Conservation (phyloP, 768 basidiomycete genomes). For the Cystobasidium onofrii region DNA sequence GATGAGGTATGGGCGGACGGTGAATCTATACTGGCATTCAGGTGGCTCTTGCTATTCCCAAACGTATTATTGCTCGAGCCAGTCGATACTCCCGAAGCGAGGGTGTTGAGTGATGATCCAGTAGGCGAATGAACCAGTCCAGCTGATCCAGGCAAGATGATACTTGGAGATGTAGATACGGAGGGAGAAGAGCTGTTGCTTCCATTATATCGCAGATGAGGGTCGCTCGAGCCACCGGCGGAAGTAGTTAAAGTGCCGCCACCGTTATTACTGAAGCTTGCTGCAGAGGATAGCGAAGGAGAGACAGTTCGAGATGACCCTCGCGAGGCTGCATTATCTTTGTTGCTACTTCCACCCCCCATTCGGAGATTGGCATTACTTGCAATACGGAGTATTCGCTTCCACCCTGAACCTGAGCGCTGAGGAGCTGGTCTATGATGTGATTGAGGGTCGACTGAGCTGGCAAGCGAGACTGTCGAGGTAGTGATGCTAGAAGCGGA, state of each 20-base stretch:
- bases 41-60: not conserved
- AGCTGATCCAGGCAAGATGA: not conserved
- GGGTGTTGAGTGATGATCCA: not conserved
- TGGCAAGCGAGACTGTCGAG: too few species aligned
- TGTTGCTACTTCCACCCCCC: not conserved
- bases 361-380: not conserved
- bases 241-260: not conserved
- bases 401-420: slow-evolving; percentile 9
- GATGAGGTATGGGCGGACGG: not conserved
- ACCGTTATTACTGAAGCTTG: not conserved
- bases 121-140: not conserved
- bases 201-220: not conserved
- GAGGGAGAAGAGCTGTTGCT: not conserved
- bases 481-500: too few species aligned
- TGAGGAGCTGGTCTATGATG: not conserved
- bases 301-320: not conserved
- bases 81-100: not conserved
- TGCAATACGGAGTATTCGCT: slow-evolving; percentile 3
- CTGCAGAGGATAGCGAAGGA: not conserved
- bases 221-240: not conserved
- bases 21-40: not conserved
- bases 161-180: not conserved
- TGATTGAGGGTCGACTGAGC: not conserved
- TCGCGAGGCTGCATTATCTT: not conserved
- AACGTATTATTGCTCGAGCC: not conserved